phyloP scores from a whole-genome alignment of 768 basidiomycete genomes.

The Xerocomellus intermedius region DNA sequence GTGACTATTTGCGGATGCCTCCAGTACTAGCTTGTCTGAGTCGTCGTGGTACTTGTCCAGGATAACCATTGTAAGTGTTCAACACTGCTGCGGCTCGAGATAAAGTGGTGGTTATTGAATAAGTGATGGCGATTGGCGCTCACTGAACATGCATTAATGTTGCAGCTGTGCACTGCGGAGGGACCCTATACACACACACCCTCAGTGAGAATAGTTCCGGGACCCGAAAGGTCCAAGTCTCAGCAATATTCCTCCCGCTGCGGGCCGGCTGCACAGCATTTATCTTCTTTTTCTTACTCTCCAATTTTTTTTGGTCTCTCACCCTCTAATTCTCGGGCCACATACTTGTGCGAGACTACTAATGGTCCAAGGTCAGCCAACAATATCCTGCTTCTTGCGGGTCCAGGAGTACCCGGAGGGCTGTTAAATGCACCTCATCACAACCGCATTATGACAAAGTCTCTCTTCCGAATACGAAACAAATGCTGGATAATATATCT shows the following conservation, averaged over 20 bases:
- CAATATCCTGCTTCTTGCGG: too few species aligned
- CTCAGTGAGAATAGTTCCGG: conserved; percentile 48
- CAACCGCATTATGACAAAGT: conserved; percentile 34
- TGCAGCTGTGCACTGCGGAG: not conserved
- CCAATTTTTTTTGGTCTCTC: too few species aligned
- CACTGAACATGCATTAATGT: not conserved
- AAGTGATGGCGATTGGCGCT: not conserved
- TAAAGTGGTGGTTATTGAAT: not conserved
- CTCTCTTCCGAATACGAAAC: not conserved
- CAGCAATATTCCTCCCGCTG: too few species aligned
- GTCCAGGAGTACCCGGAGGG: too few species aligned
- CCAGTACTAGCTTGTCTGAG: not conserved
- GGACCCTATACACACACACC: not conserved
- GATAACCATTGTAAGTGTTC: conserved; percentile 14
- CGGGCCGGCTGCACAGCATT: too few species aligned
- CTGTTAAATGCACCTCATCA: too few species aligned
- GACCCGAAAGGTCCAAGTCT: too few species aligned
- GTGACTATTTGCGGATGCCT: not conserved
- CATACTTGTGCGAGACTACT: too few species aligned
- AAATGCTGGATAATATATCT: not conserved
- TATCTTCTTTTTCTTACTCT: too few species aligned
- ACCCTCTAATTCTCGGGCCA: too few species aligned
- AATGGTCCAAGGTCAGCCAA: too few species aligned
- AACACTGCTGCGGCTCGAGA: not conserved
- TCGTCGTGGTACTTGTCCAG: conserved; percentile 21